Evolutionary conservation across 306 rosid genomes (phyloP).

Genomic region (Abrus pulchellus): DNA sequence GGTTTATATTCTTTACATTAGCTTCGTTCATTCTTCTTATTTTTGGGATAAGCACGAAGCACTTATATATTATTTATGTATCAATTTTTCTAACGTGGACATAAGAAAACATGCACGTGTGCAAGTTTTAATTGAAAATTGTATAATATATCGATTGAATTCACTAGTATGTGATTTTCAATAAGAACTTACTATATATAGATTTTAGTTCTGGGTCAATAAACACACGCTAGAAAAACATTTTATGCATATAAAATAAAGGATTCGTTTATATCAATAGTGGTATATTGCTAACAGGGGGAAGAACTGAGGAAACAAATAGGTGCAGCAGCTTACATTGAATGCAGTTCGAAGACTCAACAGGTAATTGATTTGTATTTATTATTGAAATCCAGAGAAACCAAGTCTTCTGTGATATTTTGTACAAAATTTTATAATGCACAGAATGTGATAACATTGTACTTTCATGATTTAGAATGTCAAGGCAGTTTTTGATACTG

Average conservation of each 20-base stretch:
- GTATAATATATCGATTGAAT: too few relatives aligned
- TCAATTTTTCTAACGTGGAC: too few relatives aligned
- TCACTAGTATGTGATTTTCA: too few relatives aligned
- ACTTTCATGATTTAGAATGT: constrained; percentile 76
- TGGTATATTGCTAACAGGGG: constrained; percentile 63
- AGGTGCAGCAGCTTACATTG: constrained; percentile 97
- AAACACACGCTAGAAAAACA: too few relatives aligned
- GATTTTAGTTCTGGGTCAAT: too few relatives aligned
- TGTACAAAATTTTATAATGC: constrained; percentile 2
- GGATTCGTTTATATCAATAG: constrained; percentile 34
- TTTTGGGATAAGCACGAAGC: constrained; percentile 7
- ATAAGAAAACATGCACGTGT: too few relatives aligned
- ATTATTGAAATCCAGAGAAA: not conserved
- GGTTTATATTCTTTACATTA: constrained; percentile 55
- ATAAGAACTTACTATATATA: too few relatives aligned
- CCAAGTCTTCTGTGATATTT: not conserved
- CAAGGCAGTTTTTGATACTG: constrained; percentile 93
- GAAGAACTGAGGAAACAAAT: constrained; percentile 98
- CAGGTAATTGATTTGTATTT: constrained; percentile 64
- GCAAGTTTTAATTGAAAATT: too few relatives aligned
- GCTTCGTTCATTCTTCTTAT: not conserved
- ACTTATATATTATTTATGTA: not conserved
- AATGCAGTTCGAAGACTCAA: constrained; percentile 98
- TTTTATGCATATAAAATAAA: not conserved
- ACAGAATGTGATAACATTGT: constrained; percentile 15